Percentiles rank a stretch among this genome's conserved stretches.
These are phyloP conservation scores for Grifola frondosa DNA, from an alignment of 1,284 basidiomycete genomes.

Conservation along the genomic window DNA sequence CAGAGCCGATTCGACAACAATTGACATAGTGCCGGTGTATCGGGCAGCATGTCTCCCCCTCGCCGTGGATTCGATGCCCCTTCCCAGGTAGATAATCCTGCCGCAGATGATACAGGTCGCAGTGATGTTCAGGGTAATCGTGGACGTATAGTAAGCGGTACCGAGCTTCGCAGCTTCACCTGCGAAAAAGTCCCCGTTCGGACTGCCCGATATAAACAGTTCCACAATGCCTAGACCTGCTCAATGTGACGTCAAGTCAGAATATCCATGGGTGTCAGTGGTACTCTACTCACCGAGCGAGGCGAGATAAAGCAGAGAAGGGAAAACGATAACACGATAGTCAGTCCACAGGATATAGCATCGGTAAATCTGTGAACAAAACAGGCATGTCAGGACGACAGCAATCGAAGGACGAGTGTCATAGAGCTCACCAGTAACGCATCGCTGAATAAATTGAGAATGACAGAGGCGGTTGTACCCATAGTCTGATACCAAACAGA, in stretches of 20 bases:
- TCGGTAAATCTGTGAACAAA: slow-evolving; percentile 10
- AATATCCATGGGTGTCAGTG: not conserved
- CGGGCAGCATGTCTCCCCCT: too few relatives aligned
- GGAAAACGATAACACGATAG: slow-evolving; percentile 9
- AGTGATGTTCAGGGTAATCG: slow-evolving; percentile 13
- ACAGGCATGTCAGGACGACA: not conserved
- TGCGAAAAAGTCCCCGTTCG: slow-evolving; percentile 20
- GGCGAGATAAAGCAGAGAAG: slow-evolving; percentile 15
- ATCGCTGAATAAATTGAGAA: slow-evolving; percentile 17
- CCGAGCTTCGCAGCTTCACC: slow-evolving; percentile 12
- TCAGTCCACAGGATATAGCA: slow-evolving; percentile 22
- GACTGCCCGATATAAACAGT: slow-evolving; percentile 15
- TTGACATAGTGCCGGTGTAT: slow-evolving; percentile 11
- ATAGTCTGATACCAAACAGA: slow-evolving; percentile 22
- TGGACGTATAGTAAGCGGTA: slow-evolving; percentile 14
- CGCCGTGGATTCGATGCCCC: slow-evolving; percentile 6
- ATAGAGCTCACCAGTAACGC: slow-evolving; percentile 17
- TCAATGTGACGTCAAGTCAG: not conserved
- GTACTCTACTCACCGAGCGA: slow-evolving; percentile 11
- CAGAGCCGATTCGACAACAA: slow-evolving; percentile 17
- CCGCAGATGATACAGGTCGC: slow-evolving; percentile 19
- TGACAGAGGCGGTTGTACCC: slow-evolving; percentile 15
- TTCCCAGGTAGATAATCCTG: slow-evolving; percentile 16
- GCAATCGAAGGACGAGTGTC: too few relatives aligned
- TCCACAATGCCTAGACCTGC: slow-evolving; percentile 18